A percentile compares a stretch with the other conserved stretches of the same genome.
phyloP scores from a whole-genome alignment of 2,329 filamentous ascomycete genomes.

The Pseudogymnoascus sp. region DNA sequence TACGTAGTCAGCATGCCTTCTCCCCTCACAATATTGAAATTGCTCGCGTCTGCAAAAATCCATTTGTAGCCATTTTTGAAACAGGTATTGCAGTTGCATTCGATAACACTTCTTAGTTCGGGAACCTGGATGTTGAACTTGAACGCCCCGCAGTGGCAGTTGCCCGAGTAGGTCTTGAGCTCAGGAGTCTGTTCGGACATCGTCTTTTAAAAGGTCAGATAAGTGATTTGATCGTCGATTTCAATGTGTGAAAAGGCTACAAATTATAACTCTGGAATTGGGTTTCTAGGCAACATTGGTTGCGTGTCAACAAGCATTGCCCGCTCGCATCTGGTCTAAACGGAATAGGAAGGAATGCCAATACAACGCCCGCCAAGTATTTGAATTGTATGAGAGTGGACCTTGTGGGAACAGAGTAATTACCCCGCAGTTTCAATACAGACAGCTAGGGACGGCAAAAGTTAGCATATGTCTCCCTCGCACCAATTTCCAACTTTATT shows the following conservation, averaged over 20 bases:
- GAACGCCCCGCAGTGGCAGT: slow-evolving; percentile 49
- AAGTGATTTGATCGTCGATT: background rate
- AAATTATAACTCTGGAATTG: background rate
- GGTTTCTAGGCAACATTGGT: background rate
- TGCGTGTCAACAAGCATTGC: background rate
- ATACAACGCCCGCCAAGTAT: background rate
- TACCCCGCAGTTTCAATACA: too few species aligned
- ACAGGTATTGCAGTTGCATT: slow-evolving; percentile 64
- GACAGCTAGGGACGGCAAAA: too few species aligned
- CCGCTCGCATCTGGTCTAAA: background rate
- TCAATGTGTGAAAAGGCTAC: background rate
- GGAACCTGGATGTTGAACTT: slow-evolving; percentile 44
- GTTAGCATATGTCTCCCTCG: too few species aligned
- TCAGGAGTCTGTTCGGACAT: background rate
- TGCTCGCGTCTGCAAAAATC: slow-evolving; percentile 25
- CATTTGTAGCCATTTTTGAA: slow-evolving; percentile 39
- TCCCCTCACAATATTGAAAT: slow-evolving; percentile 41
- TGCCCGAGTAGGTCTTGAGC: slow-evolving; percentile 38
- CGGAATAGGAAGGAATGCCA: background rate
- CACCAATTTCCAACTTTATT: too few species aligned
- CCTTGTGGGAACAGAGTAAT: too few species aligned
- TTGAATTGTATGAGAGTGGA: background rate
- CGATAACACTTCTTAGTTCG: slow-evolving; percentile 46
- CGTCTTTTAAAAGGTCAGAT: too few species aligned
- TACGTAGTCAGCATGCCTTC: slow-evolving; percentile 36